phyloP scores from a whole-genome alignment of 106 monocot species.

The Acanthochlamys bracteata region DNA sequence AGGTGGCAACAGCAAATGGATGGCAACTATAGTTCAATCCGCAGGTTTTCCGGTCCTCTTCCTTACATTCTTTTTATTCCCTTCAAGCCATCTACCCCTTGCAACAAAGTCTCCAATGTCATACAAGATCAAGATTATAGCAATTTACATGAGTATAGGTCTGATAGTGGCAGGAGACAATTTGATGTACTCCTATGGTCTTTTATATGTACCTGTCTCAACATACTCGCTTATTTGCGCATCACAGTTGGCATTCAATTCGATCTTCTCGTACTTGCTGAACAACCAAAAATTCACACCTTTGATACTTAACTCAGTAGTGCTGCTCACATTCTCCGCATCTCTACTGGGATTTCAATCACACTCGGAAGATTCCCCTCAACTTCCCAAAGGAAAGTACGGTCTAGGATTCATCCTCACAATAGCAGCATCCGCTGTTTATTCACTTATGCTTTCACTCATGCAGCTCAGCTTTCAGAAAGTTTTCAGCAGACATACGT shows the following conservation, averaged over 20 bases:
- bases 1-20: slow-evolving; percentile 21
- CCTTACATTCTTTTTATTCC: slow-evolving; percentile 10
- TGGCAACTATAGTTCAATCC: slow-evolving; percentile 3
- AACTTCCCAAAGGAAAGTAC: slow-evolving; percentile 8
- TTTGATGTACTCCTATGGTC: slow-evolving; percentile 35
- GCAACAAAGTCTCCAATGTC: not conserved
- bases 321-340: slow-evolving; percentile 31
- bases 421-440: slow-evolving; percentile 19
- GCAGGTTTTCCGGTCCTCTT: slow-evolving; percentile 20
- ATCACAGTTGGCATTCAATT: slow-evolving; percentile 28
- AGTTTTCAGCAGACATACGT: slow-evolving; percentile 19
- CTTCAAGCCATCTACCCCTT: not conserved
- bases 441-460: slow-evolving; percentile 18
- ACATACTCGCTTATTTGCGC: slow-evolving; percentile 33
- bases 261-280: slow-evolving; percentile 24
- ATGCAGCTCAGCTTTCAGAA: slow-evolving; percentile 29
- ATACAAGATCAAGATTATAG: slow-evolving; percentile 6
- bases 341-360: slow-evolving; percentile 22
- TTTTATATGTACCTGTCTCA: slow-evolving; percentile 27
- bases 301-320: slow-evolving; percentile 25
- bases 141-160: slow-evolving; percentile 17
- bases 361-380: slow-evolving; percentile 2
- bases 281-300: slow-evolving; percentile 32
- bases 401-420: slow-evolving; percentile 18
- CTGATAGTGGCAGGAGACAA: slow-evolving; percentile 18